Evolutionary conservation across 176 grass and related monocot genomes (phyloP), one percentile per base, ranked within the genome.

Genomic region (Eragrostis curvula): DNA sequence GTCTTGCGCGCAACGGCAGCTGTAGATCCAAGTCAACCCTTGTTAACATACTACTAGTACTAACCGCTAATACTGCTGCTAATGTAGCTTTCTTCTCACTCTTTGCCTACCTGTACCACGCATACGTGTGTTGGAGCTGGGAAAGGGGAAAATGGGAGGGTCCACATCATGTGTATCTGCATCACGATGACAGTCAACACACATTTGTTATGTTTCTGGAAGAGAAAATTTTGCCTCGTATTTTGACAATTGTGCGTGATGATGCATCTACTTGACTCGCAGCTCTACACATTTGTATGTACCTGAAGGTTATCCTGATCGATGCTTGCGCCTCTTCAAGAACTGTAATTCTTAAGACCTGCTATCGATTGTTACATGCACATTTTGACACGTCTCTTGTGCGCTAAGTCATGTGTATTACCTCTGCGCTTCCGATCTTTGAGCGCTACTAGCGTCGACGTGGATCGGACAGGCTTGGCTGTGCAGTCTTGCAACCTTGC

Each of bases 1-100:
- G 55, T 62, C 73, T 77, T 77, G 64, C 65, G 12, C 52, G 12
- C 66, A 64, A 78, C 49, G 66, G 56, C 46, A 82, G 2, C n/a
- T 6, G 50, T 17, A 40, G 52, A 29, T 69, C 43, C 43, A 64
- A 44, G 71, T 70, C 65, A 77, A 70, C 27, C 61, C 24, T 5
- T 5, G 23, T 11, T 39, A 1, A 3, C 40, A 1, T n/a, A 17
- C 36, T 66, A 14, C 7, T 40, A 5, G 6, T 3, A 10, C 59
- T 29, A 30, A 28, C 48, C 75, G 32, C 36, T 1, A 43, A 52
- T 61, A 16, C 0, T 24, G 2, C 23, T 25, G 0, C 0, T 24
- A 57, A 43, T 1, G 6, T 71, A 65, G 47, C 46, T 86, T 79
- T 55, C 75, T 51, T 12, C 24, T 43, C 60, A 58, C 70, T 81